These are phyloP conservation scores for Pelargonium australe DNA, from an alignment of 441 rosid genomes.

Conservation along the genomic window DNA sequence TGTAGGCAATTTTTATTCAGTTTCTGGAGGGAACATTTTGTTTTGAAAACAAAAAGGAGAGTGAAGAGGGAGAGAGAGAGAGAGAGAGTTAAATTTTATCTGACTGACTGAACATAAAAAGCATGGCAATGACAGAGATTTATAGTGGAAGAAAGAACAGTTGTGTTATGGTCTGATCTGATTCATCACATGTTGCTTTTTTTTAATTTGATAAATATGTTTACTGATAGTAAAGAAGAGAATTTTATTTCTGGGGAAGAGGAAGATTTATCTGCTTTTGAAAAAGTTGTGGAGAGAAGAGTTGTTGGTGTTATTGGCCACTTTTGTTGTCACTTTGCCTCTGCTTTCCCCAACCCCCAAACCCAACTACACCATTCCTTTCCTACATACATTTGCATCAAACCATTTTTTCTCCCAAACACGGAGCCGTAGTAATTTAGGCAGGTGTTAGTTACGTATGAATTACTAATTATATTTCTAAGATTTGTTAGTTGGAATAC, in stretches of 20 bases:
- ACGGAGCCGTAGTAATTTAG: too few species aligned
- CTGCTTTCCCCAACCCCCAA: slow-evolving; percentile 17
- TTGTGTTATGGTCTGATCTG: too few species aligned
- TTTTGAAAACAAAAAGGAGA: neutral
- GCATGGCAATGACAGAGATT: slow-evolving; percentile 20
- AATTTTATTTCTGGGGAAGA: too few species aligned
- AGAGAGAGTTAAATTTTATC: slow-evolving; percentile 19
- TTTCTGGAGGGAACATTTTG: neutral
- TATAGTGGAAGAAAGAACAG: slow-evolving; percentile 26
- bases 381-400: neutral
- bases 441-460: too few species aligned
- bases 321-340: slow-evolving; percentile 15
- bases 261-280: slow-evolving; percentile 18
- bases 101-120: slow-evolving; percentile 26
- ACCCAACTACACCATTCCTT: too few species aligned
- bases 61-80: neutral
- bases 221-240: too few species aligned
- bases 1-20: slow-evolving; percentile 14
- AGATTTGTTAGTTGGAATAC: too few species aligned
- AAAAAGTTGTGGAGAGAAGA: slow-evolving; percentile 22
- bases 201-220: neutral
- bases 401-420: neutral
- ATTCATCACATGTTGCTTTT: too few species aligned
- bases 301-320: slow-evolving; percentile 5
- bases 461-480: too few species aligned